Evolutionary conservation across 352 stramenopile genomes (phyloP), one percentile per base, ranked within the genome.

Genomic region (Phytophthora constricta): DNA sequence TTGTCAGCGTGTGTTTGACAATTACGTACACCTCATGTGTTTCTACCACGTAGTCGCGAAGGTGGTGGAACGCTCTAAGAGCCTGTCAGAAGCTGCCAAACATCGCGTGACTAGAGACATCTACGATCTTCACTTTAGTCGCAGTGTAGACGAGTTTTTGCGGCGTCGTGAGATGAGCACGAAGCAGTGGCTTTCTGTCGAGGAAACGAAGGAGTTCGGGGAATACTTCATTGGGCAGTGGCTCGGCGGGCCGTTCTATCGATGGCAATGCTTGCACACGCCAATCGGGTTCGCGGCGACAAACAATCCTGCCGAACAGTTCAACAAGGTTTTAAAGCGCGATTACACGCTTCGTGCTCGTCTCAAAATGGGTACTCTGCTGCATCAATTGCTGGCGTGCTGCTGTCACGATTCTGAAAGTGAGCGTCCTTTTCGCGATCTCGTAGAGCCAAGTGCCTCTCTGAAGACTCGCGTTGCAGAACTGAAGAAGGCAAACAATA

Each of bases 31-130:
- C 16, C 37, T 71, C 4, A 70, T 75, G 67, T 75, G 61, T 11
- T 75, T 75, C 27, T 71, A 68, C 34, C 50, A 71, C 22, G 61
- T 70, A n/a, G 66, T 70, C 46, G 26, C 48, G 10, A 71, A 75
- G 14, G 61, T 71, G 8, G 54, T 65, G 49, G 60, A 71, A 25
- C 22, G 31, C 9, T 14, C 41, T 33, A 54, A 46, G 16, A 10
- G 42, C 1, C 19, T 68, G 17, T 31, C 27, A 7, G 31, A 39
- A 7, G 13, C 7, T 39, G 31, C 7, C 31, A 39, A 39, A 13
- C n/a, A n/a, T n/a, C n/a, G n/a, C n/a, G n/a, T n/a, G n/a, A n/a
- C n/a, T n/a, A n/a, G n/a, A n/a, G n/a, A n/a, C n/a, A n/a, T n/a
- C n/a, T n/a, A n/a, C n/a, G n/a, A n/a, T n/a, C n/a, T n/a, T n/a